Evolutionary conservation across 805 yeast genomes (phyloP).

Genomic region (Kodamaea kakaduensis): DNA sequence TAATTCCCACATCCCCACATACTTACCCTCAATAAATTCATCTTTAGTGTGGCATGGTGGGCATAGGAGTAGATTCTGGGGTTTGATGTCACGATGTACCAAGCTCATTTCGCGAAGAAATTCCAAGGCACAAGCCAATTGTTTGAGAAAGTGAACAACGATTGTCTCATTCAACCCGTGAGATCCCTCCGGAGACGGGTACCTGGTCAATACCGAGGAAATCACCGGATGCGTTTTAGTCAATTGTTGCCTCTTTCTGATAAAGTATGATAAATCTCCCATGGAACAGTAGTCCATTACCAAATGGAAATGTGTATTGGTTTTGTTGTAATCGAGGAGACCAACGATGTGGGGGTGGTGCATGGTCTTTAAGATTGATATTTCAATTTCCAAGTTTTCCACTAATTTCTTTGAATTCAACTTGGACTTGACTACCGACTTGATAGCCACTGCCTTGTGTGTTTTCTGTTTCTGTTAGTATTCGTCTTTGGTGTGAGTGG

Average conservation of each 20-base stretch:
- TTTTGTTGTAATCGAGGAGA: conserved; percentile 75
- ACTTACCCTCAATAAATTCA: conserved; percentile 55
- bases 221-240: conserved; percentile 74
- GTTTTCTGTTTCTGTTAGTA: conserved; percentile 22
- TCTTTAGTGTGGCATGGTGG: conserved; percentile 71
- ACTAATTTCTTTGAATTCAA: conserved; percentile 80
- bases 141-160: conserved; percentile 81
- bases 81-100: conserved; percentile 94
- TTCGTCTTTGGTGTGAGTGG: not conserved
- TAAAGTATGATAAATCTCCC: conserved; percentile 89
- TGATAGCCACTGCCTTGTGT: conserved; percentile 74
- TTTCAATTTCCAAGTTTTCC: conserved; percentile 90
- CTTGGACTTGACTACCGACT: conserved; percentile 78
- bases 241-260: conserved; percentile 69
- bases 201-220: conserved; percentile 68
- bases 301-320: conserved; percentile 74
- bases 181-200: conserved; percentile 74
- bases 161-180: conserved; percentile 78
- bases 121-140: conserved; percentile 76
- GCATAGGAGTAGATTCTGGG: conserved; percentile 78
- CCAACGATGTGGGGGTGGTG: conserved; percentile 92
- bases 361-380: conserved; percentile 79
- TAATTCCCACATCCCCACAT: conserved; percentile 79
- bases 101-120: conserved; percentile 79
- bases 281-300: conserved; percentile 96